Base-by-base conservation (phyloP, 352 stramenopile genomes). In the Elongisporangium undulatum region DNA sequence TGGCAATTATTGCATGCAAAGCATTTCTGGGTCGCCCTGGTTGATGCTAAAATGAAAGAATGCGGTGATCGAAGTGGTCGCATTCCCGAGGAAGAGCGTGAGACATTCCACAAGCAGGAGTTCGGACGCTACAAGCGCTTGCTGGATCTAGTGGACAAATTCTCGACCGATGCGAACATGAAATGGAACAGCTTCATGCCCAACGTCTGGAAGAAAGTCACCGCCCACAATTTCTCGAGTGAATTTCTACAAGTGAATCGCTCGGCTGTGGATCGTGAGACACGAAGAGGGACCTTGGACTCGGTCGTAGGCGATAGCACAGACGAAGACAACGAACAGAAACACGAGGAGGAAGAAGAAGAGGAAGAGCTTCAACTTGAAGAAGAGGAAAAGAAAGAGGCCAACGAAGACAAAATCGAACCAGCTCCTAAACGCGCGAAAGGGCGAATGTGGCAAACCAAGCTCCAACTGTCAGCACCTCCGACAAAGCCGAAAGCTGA, bases 1-100 rank as follows among this genome's bases (percentile, higher is more conserved):
- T 95, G 85, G 85, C 77, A 92, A 49, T 48, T 95, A 26, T 71
- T 90, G 7, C 85, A 95, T 29, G 80, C 85, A 26, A 95, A 95
- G 57, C 82, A 78, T 17, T 90, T 91, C 50, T 91, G 80, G 81
- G 88, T 78, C 8, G 74, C 75, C 16, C n/a, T 93, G 2, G 71
- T 95, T 24, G 79, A 91, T 34, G 78, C 77, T 10, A 91, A 90
- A 63, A 63, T 71, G 17, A 73, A 71, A 15, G 60, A 77, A 45
- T 68, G 38, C 59, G 58, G 71, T 0, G 72, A 86, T 56, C 67
- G 58, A 15, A 71, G 64, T 0, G 82, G 79, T 1, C 73, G 76
- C 16, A 89, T 91, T 51, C 23, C 66, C n/a, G 64, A 78, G 1
- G 23, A 55, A 5, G 62, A 77, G 22, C 70, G 79, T 19, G 59